These are phyloP conservation scores for Ustilago curta DNA, from an alignment of 1,284 basidiomycete species.

Conservation along the genomic window DNA sequence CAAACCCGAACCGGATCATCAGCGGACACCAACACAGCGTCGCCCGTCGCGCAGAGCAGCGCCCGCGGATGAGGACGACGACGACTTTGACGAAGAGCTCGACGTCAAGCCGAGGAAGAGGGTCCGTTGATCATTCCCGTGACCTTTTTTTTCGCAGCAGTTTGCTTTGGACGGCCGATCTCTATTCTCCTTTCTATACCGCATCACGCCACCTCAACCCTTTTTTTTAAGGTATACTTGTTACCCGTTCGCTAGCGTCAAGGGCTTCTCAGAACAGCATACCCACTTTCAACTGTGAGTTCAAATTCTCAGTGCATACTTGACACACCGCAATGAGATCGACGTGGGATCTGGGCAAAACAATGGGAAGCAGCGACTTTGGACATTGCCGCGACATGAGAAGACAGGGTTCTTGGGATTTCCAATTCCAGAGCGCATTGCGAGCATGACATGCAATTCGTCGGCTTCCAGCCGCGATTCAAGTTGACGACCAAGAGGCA, in stretches of 20 bases:
- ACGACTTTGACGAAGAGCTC: slow-evolving; percentile 18
- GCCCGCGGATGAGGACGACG: not conserved
- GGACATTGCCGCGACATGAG: too few species aligned
- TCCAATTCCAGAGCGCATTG: too few species aligned
- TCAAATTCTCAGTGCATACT: not conserved
- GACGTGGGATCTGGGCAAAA: too few species aligned
- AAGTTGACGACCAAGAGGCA: too few species aligned
- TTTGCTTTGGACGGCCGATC: too few species aligned
- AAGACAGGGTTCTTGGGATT: too few species aligned
- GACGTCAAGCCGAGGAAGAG: slow-evolving; percentile 28
- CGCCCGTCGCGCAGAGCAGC: slow-evolving; percentile 1
- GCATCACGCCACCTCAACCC: not conserved
- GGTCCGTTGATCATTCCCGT: slow-evolving; percentile 20
- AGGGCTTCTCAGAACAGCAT: not conserved
- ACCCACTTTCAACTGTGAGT: not conserved
- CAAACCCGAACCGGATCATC: slow-evolving; percentile 24
- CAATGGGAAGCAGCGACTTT: too few species aligned
- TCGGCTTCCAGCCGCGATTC: too few species aligned
- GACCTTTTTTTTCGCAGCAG: too few species aligned
- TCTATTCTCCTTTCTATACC: not conserved
- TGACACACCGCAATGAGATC: too few species aligned
- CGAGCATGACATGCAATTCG: too few species aligned
- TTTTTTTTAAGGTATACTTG: not conserved
- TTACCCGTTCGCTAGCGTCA: not conserved
- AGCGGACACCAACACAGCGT: slow-evolving; percentile 8